Conservation (phyloP, 176 grass and related monocot species). For the Lolium multiflorum region DNA sequence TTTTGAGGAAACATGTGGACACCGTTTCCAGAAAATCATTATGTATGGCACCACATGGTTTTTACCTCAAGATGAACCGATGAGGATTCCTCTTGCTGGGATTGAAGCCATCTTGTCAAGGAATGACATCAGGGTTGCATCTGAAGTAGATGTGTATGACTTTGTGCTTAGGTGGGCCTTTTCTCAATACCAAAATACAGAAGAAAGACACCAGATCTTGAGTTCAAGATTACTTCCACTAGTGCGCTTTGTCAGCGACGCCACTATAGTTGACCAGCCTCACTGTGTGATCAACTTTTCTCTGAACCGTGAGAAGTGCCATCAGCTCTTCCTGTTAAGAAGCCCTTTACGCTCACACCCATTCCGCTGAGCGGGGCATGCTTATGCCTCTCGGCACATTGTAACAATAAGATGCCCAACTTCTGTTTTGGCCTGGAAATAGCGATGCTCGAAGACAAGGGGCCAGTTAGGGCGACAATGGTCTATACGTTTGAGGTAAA, state of each 20-base stretch:
- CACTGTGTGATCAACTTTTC: background rate
- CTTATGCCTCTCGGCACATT: conserved; percentile 72
- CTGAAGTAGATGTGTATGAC: conserved; percentile 74
- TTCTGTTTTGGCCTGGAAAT: conserved; percentile 60
- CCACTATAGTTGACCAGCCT: background rate
- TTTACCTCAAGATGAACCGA: background rate
- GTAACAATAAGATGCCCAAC: conserved; percentile 59
- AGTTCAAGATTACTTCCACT: conserved; percentile 3
- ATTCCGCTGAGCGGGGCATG: conserved; percentile 65
- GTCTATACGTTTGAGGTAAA: conserved; percentile 52
- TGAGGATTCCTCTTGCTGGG: background rate
- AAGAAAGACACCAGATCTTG: background rate
- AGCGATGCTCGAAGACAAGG: background rate
- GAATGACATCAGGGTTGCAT: conserved; percentile 65
- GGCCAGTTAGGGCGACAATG: background rate
- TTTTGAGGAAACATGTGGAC: background rate
- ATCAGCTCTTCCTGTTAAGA: conserved; percentile 51
- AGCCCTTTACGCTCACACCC: conserved; percentile 63
- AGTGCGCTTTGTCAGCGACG: conserved; percentile 43
- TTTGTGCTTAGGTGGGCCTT: conserved; percentile 77
- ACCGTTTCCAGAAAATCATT: background rate
- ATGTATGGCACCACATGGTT: conserved; percentile 28
- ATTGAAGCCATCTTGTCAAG: conserved; percentile 58
- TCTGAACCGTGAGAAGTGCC: conserved; percentile 66
- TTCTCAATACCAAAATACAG: conserved; percentile 38